These are phyloP conservation scores for Yamadazyma songkhlaensis DNA, from an alignment of 1,139 yeast species.

Conservation along the genomic window DNA sequence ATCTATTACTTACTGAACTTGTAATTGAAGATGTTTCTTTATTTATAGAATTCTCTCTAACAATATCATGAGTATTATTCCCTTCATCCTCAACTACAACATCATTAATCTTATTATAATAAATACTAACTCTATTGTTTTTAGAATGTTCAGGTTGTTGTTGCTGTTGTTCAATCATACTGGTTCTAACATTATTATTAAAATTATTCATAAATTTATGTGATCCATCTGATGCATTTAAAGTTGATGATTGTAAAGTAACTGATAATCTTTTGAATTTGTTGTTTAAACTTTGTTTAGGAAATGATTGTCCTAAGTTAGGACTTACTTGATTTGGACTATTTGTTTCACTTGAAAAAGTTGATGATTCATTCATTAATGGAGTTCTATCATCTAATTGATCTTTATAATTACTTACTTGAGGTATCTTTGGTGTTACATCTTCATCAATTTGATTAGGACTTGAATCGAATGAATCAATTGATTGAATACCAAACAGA, in stretches of 20 bases:
- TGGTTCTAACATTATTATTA: conserved; percentile 30
- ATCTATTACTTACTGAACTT: conserved; percentile 26
- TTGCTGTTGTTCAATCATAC: conserved; percentile 1
- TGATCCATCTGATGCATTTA: conserved; percentile 37
- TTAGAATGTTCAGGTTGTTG: neutral
- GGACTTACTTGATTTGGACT: conserved; percentile 7
- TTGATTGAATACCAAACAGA: conserved; percentile 9
- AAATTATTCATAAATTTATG: conserved; percentile 40
- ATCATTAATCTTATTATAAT: conserved; percentile 30
- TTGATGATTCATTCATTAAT: conserved; percentile 16
- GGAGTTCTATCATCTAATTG: conserved; percentile 31
- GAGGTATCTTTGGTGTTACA: conserved; percentile 28
- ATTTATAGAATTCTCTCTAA: conserved; percentile 10
- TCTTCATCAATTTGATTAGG: conserved; percentile 21
- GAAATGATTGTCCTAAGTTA: conserved; percentile 18
- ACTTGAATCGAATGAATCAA: conserved; percentile 6
- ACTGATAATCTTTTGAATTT: conserved; percentile 41
- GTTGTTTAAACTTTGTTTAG: conserved; percentile 34
- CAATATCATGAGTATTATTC: conserved; percentile 12
- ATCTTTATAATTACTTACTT: conserved; percentile 10
- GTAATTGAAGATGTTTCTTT: conserved; percentile 17
- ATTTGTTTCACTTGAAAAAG: conserved; percentile 5
- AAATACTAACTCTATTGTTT: conserved; percentile 23
- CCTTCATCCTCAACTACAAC: conserved; percentile 12
- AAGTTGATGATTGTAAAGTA: conserved; percentile 32